Evolutionary conservation across 352 stramenopile genomes (phyloP).

Genomic region (Pythium phragmiticola): DNA sequence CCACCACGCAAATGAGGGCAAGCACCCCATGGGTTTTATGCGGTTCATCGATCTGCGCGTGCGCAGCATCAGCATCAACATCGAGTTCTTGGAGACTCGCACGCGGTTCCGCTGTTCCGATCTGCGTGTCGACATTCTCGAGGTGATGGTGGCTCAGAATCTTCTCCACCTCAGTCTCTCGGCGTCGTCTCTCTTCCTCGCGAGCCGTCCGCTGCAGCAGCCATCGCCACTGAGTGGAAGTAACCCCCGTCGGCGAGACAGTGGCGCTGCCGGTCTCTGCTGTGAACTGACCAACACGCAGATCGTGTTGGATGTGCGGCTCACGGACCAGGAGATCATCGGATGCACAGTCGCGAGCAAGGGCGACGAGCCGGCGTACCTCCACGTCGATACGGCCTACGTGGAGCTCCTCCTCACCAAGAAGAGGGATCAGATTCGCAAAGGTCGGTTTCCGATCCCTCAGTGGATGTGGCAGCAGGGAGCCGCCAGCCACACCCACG

Average conservation of each 20-base stretch:
- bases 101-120: slow-evolving; percentile 40
- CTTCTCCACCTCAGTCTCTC: slow-evolving; percentile 44
- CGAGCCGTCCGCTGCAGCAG: slow-evolving; percentile 15
- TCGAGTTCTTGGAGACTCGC: slow-evolving; percentile 36
- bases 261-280: not conserved
- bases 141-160: slow-evolving; percentile 56
- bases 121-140: slow-evolving; percentile 52
- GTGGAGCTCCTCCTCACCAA: slow-evolving; percentile 38
- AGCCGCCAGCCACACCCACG: not conserved
- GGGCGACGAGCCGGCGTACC: slow-evolving; percentile 32
- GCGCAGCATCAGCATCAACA: slow-evolving; percentile 32
- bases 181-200: slow-evolving; percentile 15
- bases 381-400: slow-evolving; percentile 44
- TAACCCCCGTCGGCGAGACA: not conserved
- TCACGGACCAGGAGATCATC: slow-evolving; percentile 33
- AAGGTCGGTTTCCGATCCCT: slow-evolving; percentile 27
- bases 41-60: slow-evolving; percentile 64
- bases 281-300: slow-evolving; percentile 27
- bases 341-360: slow-evolving; percentile 36
- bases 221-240: not conserved
- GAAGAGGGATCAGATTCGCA: slow-evolving; percentile 40
- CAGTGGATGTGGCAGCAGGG: slow-evolving; percentile 11
- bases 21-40: slow-evolving; percentile 54
- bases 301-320: slow-evolving; percentile 28
- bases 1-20: not conserved